Base-by-base conservation (phyloP, 2,329 filamentous ascomycete species). In the Clonostachys byssicola region DNA sequence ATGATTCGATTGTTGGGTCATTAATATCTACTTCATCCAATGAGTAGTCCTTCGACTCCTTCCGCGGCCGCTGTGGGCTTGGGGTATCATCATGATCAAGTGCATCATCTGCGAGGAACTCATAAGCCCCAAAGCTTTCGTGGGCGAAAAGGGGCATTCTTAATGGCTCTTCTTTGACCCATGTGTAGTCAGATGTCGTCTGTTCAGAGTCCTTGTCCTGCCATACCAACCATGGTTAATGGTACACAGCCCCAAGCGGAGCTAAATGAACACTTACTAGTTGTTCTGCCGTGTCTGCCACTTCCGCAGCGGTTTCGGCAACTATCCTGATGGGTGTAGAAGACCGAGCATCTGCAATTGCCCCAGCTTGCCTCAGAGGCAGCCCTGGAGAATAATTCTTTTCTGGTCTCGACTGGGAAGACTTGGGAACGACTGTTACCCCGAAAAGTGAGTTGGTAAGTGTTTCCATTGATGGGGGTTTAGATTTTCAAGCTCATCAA, bases 1-100 rank as follows among this genome's bases (percentile, higher is more conserved):
- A 77, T 16, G 56, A 62, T 50, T 77, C 75, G 9, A 78, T 57
- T 0, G 68, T 74, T 2, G 75, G 74, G 44, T 78, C 75, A 42
- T 71, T 65, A 3, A 71, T 49, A 43, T 77, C 74, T 23, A 46
- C 30, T 8, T 23, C 18, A 14, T 47, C 34, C 20, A n/a, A 13
- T n/a, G 12, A 23, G 17, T 38, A 34, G 38, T 43, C 46, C n/a
- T 34, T 44, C 36, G n/a, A 36, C 36, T 12, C 34, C 23, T 12
- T 51, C 42, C 14, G 51, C 43, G 12, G 43, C 44, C n/a, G 23
- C 6, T 39, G 42, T 30, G 23, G 9, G 23, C 23, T 30, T 30
- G 23, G 23, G 2, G 23, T 9, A 30, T 30, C 23, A 30, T 30
- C 52, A 43, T 14, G 46, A 12, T 34, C 47, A 14, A 23, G 35